phyloP scores from a whole-genome alignment of 139 green algal genomes.

The Spirogloea muscicola region DNA sequence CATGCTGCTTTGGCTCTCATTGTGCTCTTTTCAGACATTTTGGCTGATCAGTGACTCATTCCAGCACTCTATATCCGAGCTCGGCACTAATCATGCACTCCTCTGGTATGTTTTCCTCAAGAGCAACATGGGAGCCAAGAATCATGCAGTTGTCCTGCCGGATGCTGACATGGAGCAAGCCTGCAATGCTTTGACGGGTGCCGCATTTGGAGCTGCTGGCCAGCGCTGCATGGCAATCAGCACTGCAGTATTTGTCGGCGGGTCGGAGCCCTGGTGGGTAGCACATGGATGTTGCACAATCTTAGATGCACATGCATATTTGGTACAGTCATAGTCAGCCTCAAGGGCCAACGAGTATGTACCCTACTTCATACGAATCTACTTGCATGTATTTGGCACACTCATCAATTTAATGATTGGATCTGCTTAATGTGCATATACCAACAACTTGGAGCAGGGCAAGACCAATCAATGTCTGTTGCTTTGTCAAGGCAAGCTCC shows the following conservation, averaged over 20 bases:
- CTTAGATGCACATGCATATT: neutral
- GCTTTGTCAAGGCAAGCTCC: too few species aligned
- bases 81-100: too few species aligned
- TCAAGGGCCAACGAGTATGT: too few species aligned
- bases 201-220: slow-evolving; percentile 88
- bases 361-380: too few species aligned
- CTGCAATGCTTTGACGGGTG: slow-evolving; percentile 72
- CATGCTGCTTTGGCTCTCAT: neutral
- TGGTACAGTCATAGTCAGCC: too few species aligned
- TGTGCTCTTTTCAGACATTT: neutral
- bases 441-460: too few species aligned
- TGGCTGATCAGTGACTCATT: neutral
- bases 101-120: slow-evolving; percentile 53
- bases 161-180: slow-evolving; percentile 80
- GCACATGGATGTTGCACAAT: neutral
- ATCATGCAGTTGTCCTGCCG: slow-evolving; percentile 92
- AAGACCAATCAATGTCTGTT: too few species aligned
- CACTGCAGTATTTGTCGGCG: slow-evolving; percentile 82
- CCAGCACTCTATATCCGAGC: too few species aligned
- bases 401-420: too few species aligned
- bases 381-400: too few species aligned
- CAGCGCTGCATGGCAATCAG: slow-evolving; percentile 97
- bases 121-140: slow-evolving; percentile 94
- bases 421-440: too few species aligned
- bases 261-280: slow-evolving; percentile 30